Evolutionary conservation across 2,329 filamentous ascomycete species (phyloP).

Genomic region (Talaromyces piceae): DNA sequence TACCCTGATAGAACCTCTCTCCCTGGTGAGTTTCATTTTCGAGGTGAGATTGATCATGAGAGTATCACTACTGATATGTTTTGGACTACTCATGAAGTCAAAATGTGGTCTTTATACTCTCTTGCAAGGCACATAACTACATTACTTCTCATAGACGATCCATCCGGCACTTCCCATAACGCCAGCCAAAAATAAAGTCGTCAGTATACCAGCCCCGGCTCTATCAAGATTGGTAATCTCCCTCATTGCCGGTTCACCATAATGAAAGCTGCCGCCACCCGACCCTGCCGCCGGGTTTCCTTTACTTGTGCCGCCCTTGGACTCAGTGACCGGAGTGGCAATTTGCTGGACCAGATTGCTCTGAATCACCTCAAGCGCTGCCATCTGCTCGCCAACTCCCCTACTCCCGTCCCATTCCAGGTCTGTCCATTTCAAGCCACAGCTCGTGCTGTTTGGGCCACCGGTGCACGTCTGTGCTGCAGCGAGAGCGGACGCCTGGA

Average conservation of each 20-base stretch:
- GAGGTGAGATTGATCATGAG: too few species aligned
- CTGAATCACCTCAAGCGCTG: conserved; percentile 28
- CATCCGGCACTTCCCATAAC: conserved; percentile 31
- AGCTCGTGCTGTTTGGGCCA: conserved; percentile 31
- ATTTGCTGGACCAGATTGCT: conserved; percentile 25
- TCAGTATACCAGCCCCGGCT: conserved; percentile 38
- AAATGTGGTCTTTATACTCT: too few species aligned
- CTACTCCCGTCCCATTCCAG: conserved; percentile 28
- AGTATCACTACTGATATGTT: too few species aligned
- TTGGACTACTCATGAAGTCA: too few species aligned
- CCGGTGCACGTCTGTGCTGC: conserved; percentile 50
- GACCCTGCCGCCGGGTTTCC: conserved; percentile 22
- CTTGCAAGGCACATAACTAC: too few species aligned
- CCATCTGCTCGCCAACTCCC: conserved; percentile 37
- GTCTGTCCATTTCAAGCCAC: conserved; percentile 36
- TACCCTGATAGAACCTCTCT: too few species aligned
- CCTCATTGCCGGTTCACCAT: conserved; percentile 8
- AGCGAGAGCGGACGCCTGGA: conserved; percentile 47
- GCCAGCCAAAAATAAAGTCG: conserved; percentile 27
- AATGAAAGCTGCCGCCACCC: conserved; percentile 14
- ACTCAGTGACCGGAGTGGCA: conserved; percentile 23
- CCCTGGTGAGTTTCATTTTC: too few species aligned
- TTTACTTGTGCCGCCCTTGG: conserved; percentile 26
- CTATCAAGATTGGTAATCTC: conserved; percentile 29
- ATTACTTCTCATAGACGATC: conserved; percentile 26